A percentile compares a stretch with the other conserved stretches of the same genome.
phyloP scores from a whole-genome alignment of 73 alveolate genomes.

The Tetrahymena borealis region DNA sequence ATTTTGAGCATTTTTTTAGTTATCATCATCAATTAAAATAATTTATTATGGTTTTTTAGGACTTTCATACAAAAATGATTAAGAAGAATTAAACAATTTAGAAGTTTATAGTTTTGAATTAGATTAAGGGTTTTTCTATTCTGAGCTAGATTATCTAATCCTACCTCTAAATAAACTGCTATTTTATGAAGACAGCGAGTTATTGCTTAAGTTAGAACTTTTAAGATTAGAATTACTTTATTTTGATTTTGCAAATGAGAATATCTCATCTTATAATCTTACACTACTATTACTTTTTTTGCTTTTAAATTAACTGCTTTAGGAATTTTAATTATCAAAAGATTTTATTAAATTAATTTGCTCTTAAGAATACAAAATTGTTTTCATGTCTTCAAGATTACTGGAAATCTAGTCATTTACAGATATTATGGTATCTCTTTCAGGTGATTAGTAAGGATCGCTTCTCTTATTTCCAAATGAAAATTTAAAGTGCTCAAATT shows the following conservation, averaged over 20 bases:
- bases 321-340: neutral
- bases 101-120: neutral
- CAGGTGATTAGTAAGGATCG: neutral
- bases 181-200: neutral
- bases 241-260: neutral
- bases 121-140: neutral
- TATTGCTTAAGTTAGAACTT: neutral
- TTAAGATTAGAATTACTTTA: neutral
- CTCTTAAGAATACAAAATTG: neutral
- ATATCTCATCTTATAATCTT: neutral
- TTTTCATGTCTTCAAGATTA: neutral
- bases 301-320: neutral
- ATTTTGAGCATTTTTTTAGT: neutral
- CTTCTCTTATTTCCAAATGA: neutral
- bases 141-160: neutral
- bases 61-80: neutral
- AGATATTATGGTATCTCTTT: neutral
- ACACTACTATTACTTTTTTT: neutral
- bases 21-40: neutral
- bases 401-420: neutral
- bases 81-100: neutral
- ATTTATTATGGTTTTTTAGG: neutral
- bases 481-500: neutral
- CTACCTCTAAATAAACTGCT: neutral
- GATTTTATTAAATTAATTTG: neutral